These are phyloP conservation scores for Trichosporon coremiiforme DNA, from an alignment of 1,284 basidiomycete species.

Conservation along the genomic window DNA sequence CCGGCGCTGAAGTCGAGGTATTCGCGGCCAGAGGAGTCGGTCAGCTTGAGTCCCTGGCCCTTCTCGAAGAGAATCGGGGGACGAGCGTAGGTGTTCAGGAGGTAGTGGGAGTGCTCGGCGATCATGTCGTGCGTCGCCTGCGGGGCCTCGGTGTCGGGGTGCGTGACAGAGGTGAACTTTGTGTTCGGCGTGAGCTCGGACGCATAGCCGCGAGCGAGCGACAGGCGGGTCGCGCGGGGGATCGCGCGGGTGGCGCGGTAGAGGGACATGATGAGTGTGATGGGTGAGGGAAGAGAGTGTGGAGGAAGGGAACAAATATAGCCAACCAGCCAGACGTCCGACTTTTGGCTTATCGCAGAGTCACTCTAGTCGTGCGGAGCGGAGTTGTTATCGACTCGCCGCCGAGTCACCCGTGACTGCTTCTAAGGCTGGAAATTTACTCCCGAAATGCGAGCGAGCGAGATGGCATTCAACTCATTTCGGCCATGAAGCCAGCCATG, in stretches of 20 bases:
- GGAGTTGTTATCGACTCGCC: constrained; percentile 10
- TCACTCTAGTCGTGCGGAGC: background rate
- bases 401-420: constrained; percentile 3
- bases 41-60: constrained; percentile 79
- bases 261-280: constrained; percentile 22
- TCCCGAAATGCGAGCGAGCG: too few relatives aligned
- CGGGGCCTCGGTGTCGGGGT: constrained; percentile 59
- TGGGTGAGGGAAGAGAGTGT: background rate
- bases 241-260: constrained; percentile 20
- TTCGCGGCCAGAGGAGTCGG: constrained; percentile 71
- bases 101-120: constrained; percentile 57
- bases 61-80: constrained; percentile 72
- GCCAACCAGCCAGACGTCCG: too few relatives aligned
- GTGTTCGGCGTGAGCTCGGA: constrained; percentile 53
- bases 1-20: constrained; percentile 96
- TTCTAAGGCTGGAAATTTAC: background rate
- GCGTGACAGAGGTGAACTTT: constrained; percentile 59
- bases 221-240: constrained; percentile 15
- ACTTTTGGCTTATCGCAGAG: background rate
- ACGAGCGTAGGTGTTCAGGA: constrained; percentile 77
- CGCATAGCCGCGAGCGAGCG: constrained; percentile 26
- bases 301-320: too few relatives aligned
- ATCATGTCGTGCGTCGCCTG: constrained; percentile 51
- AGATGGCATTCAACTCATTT: too few relatives aligned
- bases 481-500: too few relatives aligned